These are phyloP conservation scores for Triangularia verruculosa DNA, from an alignment of 2,329 filamentous ascomycete genomes.

Conservation along the genomic window DNA sequence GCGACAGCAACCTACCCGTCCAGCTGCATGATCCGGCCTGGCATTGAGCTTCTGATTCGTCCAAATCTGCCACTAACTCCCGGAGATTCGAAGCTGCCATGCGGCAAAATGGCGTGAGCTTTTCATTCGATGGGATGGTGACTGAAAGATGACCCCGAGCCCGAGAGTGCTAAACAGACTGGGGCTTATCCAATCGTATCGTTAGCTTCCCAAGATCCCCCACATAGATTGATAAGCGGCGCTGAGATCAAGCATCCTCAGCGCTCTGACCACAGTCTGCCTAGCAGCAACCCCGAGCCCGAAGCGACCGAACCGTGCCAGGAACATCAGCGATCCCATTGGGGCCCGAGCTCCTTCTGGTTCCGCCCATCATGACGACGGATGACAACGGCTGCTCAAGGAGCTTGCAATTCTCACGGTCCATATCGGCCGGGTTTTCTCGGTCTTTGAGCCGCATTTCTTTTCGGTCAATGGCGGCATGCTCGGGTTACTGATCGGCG, in stretches of 20 bases:
- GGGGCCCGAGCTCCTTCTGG: not conserved
- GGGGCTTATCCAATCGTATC: not conserved
- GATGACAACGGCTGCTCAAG: not conserved
- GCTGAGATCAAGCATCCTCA: not conserved
- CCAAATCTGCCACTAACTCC: not conserved
- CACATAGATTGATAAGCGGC: not conserved
- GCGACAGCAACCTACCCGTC: not conserved
- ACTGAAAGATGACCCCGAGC: not conserved
- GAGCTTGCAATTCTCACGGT: not conserved
- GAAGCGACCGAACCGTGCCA: constrained; percentile 8
- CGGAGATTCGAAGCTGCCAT: not conserved
- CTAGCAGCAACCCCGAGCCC: not conserved
- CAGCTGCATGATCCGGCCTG: constrained; percentile 9
- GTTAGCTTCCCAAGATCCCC: not conserved
- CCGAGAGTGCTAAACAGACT: not conserved
- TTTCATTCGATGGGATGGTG: constrained; percentile 7
- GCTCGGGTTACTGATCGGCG: not conserved
- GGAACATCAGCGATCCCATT: constrained; percentile 4
- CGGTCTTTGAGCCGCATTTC: not conserved
- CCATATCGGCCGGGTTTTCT: not conserved
- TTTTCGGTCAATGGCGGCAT: not conserved
- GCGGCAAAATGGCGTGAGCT: constrained; percentile 9
- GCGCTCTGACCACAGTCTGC: not conserved
- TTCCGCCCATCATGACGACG: not conserved
- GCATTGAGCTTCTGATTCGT: constrained; percentile 5